Conservation (phyloP, 257 asterid genomes). For the Galeopsis tetrahit region DNA sequence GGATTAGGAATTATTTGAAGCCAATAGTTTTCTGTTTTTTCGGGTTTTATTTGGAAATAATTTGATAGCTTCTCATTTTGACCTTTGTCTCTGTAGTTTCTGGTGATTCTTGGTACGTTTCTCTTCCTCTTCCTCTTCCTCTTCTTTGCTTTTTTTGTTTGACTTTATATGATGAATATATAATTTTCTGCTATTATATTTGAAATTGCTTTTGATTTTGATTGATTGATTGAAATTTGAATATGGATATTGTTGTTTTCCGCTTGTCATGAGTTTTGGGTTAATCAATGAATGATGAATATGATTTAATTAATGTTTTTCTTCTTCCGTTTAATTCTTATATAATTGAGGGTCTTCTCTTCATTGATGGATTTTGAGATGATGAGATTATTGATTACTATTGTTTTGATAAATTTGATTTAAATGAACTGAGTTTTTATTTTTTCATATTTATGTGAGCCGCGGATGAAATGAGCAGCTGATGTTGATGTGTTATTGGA, state of each 20-base stretch:
- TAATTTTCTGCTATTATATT: not conserved
- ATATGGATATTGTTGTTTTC: slow-evolving; percentile 17
- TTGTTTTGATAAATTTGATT: slow-evolving; percentile 3
- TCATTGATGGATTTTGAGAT: slow-evolving; percentile 26
- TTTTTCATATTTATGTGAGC: not conserved
- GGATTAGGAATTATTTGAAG: slow-evolving; percentile 29
- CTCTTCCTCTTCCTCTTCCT: not conserved
- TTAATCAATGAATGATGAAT: slow-evolving; percentile 29
- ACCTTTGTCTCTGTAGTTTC: slow-evolving; percentile 46
- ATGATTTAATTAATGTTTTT: slow-evolving; percentile 6
- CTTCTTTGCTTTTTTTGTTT: not conserved
- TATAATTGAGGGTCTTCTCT: slow-evolving; percentile 26
- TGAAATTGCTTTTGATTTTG: not conserved
- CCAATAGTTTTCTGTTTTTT: slow-evolving; percentile 28
- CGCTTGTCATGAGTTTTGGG: slow-evolving; percentile 24
- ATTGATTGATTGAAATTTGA: slow-evolving; percentile 21
- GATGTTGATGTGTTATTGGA: not conserved
- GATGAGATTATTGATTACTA: too few relatives aligned
- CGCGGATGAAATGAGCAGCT: not conserved
- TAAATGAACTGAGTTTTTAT: not conserved
- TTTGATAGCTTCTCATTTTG: slow-evolving; percentile 37
- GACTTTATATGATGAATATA: not conserved
- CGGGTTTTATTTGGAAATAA: slow-evolving; percentile 29
- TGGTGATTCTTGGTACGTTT: slow-evolving; percentile 49
- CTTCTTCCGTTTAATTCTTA: slow-evolving; percentile 21